Evolutionary conservation across 2,329 filamentous ascomycete genomes (phyloP), one percentile per base, ranked within the genome.

Genomic region (Chaetomium globosum): DNA sequence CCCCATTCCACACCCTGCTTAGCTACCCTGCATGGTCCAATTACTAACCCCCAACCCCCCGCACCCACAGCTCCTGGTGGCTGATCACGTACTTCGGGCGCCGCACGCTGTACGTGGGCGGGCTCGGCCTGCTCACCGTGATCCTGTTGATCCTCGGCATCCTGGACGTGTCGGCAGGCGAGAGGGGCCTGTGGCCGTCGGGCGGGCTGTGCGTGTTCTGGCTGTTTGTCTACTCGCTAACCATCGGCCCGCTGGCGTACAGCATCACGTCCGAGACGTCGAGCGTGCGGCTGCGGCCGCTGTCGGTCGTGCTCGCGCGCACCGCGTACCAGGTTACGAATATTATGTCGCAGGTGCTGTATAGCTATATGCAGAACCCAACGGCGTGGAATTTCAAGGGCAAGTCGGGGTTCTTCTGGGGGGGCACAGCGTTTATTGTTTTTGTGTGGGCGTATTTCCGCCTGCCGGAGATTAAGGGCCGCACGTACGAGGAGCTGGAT

Each of bases 341-440:
- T 68, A 77, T 80, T 54, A 74, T 81, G 19, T 77, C 77, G 16
- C 77, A 76, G 33, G 70, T 79, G 3, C 65, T 81, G 30, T 73
- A 79, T 65, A 77, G 77, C 3, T 72, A 78, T 31, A 74, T 80
- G 49, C 62, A 80, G 53, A 73, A 77, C 2, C 78, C 78, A 0
- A 76, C 74, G 16, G 77, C 75, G 6, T 79, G 77, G 77, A 76
- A 80, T 63, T 69, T 75, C 8, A 75, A 77, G 68, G 78, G 77
- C 7, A 79, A 79, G 72, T 79, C 77, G 76, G 78, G 77, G n/a
- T 80, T 80, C 71, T 80, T 81, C 71, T 80, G 78, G 78, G 75
- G 75, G 7, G 73, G 67, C 4, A 66, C 78, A 46, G 75, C 77
- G 10, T 74, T 76, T 13, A 63, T 80, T 5, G 78, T 77, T 1